phyloP scores from a whole-genome alignment of 1,284 basidiomycete species.

The Sporisorium exsertum region DNA sequence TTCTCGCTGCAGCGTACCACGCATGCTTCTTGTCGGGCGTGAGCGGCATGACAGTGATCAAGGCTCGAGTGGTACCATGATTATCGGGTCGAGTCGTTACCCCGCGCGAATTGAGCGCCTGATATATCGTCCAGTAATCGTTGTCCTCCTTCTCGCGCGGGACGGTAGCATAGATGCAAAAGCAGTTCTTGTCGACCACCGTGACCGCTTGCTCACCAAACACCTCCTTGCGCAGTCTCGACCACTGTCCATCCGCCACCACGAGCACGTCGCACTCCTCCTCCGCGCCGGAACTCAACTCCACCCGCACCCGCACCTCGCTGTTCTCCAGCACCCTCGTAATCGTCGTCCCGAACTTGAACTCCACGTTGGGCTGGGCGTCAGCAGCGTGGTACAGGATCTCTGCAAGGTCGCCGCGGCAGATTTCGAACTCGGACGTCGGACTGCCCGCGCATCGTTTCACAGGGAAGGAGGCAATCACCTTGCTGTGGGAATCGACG shows the following conservation, averaged over 20 bases:
- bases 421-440: slow-evolving; percentile 50
- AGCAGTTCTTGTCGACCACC: slow-evolving; percentile 21
- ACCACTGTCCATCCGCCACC: slow-evolving; percentile 55
- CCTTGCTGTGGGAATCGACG: slow-evolving; percentile 47
- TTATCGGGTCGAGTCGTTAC: slow-evolving; percentile 46
- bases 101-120: slow-evolving; percentile 9
- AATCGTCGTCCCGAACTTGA: slow-evolving; percentile 34
- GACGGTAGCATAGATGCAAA: slow-evolving; percentile 32
- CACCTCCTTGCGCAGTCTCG: slow-evolving; percentile 33
- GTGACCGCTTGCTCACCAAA: slow-evolving; percentile 25
- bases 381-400: slow-evolving; percentile 37
- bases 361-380: slow-evolving; percentile 23
- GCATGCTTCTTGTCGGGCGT: slow-evolving; percentile 8
- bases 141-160: slow-evolving; percentile 30
- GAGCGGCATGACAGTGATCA: slow-evolving; percentile 28
- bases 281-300: slow-evolving; percentile 22
- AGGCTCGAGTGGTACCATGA: slow-evolving; percentile 31
- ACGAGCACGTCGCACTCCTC: slow-evolving; percentile 49
- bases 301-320: slow-evolving; percentile 21
- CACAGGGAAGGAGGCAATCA: slow-evolving; percentile 53
- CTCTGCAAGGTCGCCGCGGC: slow-evolving; percentile 47
- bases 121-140: slow-evolving; percentile 35
- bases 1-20: slow-evolving; percentile 24
- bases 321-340: slow-evolving; percentile 31
- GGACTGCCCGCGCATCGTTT: slow-evolving; percentile 15